Evolutionary conservation across 2,329 filamentous ascomycete genomes (phyloP).

Genomic region (Fusarium xylarioides): DNA sequence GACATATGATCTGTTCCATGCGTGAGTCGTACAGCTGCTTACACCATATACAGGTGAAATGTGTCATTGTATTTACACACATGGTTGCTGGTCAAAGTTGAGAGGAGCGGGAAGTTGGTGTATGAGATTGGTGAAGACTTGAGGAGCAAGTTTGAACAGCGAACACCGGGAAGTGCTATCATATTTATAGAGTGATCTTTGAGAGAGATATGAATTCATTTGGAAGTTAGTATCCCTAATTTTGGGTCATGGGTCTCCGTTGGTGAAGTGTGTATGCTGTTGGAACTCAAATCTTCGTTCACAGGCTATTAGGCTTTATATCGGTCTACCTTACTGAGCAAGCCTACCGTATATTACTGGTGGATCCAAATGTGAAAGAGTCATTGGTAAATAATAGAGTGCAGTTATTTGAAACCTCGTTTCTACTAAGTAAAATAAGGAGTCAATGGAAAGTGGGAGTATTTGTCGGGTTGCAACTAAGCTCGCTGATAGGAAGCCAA

Average conservation of each 20-base stretch:
- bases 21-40: neutral
- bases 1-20: neutral
- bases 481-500: neutral
- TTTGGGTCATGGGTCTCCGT: rapidly evolving
- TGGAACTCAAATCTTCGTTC: neutral
- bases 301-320: neutral
- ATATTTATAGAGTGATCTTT: neutral
- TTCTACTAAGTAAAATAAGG: neutral
- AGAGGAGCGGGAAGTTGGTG: rapidly evolving
- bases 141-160: neutral
- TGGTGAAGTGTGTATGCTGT: neutral
- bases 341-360: neutral
- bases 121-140: neutral
- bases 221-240: neutral
- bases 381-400: rapidly evolving
- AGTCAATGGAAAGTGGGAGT: neutral
- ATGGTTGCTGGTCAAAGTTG: neutral
- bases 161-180: too few relatives aligned
- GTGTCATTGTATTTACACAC: neutral
- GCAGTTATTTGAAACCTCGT: neutral
- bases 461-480: neutral
- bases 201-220: neutral
- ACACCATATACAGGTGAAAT: neutral
- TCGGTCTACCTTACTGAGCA: neutral
- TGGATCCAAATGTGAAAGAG: rapidly evolving